Base-by-base conservation (phyloP, 768 basidiomycete species). In the Galerina sulciceps region DNA sequence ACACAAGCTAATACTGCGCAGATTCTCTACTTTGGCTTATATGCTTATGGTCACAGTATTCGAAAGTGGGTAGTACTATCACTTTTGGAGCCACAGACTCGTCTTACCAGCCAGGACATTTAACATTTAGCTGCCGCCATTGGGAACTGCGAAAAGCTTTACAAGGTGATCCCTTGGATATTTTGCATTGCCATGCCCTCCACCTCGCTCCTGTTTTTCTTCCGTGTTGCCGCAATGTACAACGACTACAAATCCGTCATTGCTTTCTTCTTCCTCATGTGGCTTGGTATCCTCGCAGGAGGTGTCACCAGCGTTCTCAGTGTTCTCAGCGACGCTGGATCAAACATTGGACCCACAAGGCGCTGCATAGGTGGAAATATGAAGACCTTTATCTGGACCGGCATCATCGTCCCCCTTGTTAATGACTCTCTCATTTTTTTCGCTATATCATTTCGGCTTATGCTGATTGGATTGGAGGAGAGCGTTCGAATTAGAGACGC, bases 401-500 rank as follows among this genome's bases (percentile, higher is more conserved):
- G 64, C 4, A 61, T 56, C 0, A 57, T 71, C 23, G 40, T 54
- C 8, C 47, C 59, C 0, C 26, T 68, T 1, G 51, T 71, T 13
- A 57, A 69, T 23, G 75, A 75, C 50, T 73, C 69, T 1, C 41
- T 58, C n/a, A 65, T 73, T 1, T 73, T 73, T 44, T 31, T 71
- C 31, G 66, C 72, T 6, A 71, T 74, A 6, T 71, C 74, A 10
- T 69, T 59, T 52, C 62, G 66, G 1, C 60, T 76, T 9, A 54
- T 49, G 48, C 22, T 17, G 62, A 22, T 41, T 13, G 38, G 20
- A 10, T 22, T 46, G 10, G 44, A n/a, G n/a, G 49, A 53, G 23
- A 26, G 37, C 9, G 44, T 15, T 13, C 13, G n/a, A 6, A 42
- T 49, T 20, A 31, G 58, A 66, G 23, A 72, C 71, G 8, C 69